Conservation (phyloP, 2,329 filamentous ascomycete genomes). For the Botrytis fabae region DNA sequence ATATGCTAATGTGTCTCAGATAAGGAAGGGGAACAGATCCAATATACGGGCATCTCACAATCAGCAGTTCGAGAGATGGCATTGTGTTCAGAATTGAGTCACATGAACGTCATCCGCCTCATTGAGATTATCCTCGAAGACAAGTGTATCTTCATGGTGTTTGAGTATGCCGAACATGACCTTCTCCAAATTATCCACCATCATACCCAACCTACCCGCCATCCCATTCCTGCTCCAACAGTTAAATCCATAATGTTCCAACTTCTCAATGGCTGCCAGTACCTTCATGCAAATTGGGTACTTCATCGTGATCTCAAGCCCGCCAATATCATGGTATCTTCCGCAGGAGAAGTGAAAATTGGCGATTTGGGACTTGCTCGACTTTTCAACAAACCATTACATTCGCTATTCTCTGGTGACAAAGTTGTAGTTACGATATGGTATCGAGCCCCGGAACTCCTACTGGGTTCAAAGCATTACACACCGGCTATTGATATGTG, state of each 20-base stretch:
- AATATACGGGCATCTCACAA: constrained; percentile 97
- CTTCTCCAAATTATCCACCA: constrained; percentile 97
- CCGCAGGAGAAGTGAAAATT: constrained; percentile 85
- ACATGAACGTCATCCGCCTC: constrained; percentile 85
- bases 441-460: constrained; percentile 93
- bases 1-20: constrained; percentile 48
- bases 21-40: constrained; percentile 91
- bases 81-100: constrained; percentile 85
- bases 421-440: constrained; percentile 99
- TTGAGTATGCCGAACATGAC: constrained; percentile 98
- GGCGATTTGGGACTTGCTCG: constrained; percentile 91
- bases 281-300: constrained; percentile 95
- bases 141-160: constrained; percentile 99
- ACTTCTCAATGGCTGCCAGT: constrained; percentile 89
- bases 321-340: constrained; percentile 98
- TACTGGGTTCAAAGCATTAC: constrained; percentile 92
- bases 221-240: constrained; percentile 83
- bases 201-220: constrained; percentile 81
- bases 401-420: constrained; percentile 88
- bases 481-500: constrained; percentile 96
- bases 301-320: constrained; percentile 96
- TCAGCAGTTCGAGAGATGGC: constrained; percentile 98
- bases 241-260: constrained; percentile 96
- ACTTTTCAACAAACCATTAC: constrained; percentile 89
- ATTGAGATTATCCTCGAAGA: constrained; percentile 97